Evolutionary conservation across 495 filamentous ascomycete genomes (phyloP).

Genomic region (Hypoxylon lienhwacheense): DNA sequence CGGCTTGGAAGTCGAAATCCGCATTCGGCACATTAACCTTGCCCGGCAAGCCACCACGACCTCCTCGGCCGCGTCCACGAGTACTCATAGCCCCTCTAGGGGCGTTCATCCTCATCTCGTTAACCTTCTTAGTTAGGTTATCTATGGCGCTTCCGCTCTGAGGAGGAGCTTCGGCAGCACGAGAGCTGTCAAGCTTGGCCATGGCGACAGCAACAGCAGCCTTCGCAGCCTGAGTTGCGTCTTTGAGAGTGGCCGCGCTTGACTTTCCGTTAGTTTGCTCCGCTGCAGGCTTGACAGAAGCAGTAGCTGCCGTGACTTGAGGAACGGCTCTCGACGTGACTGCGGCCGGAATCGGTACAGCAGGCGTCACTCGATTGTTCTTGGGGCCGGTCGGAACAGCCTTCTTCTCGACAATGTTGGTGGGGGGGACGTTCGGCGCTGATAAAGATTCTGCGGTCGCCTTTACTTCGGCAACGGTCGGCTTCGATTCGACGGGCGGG

Average conservation of each 20-base stretch:
- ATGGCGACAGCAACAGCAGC: slow-evolving; percentile 88
- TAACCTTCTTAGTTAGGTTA: slow-evolving; percentile 79
- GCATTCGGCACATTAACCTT: slow-evolving; percentile 85
- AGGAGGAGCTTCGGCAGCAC: slow-evolving; percentile 38
- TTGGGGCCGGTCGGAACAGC: slow-evolving; percentile 64
- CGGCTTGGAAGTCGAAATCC: slow-evolving; percentile 89
- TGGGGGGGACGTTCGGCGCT: slow-evolving; percentile 38
- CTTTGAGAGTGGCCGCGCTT: slow-evolving; percentile 50
- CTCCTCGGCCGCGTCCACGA: slow-evolving; percentile 55
- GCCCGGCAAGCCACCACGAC: slow-evolving; percentile 58
- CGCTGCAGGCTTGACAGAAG: slow-evolving; percentile 41
- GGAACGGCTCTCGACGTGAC: slow-evolving; percentile 54
- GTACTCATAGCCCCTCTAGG: slow-evolving; percentile 44
- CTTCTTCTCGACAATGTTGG: slow-evolving; percentile 45
- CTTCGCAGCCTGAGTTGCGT: slow-evolving; percentile 80
- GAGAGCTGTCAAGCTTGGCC: slow-evolving; percentile 67
- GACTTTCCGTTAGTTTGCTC: slow-evolving; percentile 40
- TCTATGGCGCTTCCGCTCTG: slow-evolving; percentile 62
- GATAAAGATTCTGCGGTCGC: slow-evolving; percentile 48
- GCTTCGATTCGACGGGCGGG: slow-evolving; percentile 70
- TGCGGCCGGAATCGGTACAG: slow-evolving; percentile 70
- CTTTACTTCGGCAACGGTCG: slow-evolving; percentile 58
- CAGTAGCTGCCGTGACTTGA: slow-evolving; percentile 35
- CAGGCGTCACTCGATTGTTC: slow-evolving; percentile 51
- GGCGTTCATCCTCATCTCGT: slow-evolving; percentile 78